phyloP scores from a whole-genome alignment of 176 grass and related monocot species.

The Triticum turgidum region DNA sequence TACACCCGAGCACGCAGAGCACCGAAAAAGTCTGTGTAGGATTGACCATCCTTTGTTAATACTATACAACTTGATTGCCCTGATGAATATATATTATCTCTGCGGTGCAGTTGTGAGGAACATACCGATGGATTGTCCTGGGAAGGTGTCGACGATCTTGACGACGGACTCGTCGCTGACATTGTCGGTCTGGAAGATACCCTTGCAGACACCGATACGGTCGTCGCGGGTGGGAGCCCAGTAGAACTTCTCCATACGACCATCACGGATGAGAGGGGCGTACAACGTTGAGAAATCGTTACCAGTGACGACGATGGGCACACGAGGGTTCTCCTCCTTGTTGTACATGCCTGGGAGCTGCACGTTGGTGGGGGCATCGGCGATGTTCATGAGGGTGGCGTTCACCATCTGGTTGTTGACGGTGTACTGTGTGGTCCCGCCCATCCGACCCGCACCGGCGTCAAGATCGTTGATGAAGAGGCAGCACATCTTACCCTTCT shows the following conservation, averaged over 20 bases:
- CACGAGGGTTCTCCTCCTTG: constrained; percentile 90
- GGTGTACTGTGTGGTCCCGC: constrained; percentile 94
- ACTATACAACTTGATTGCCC: background rate
- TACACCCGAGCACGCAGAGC: constrained; percentile 80
- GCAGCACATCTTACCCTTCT: constrained; percentile 93
- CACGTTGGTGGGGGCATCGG: constrained; percentile 95
- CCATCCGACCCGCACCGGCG: constrained; percentile 82
- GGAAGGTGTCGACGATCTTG: constrained; percentile 74
- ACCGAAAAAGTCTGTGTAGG: constrained; percentile 74
- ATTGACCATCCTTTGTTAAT: background rate
- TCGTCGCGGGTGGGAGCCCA: constrained; percentile 94
- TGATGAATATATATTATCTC: background rate
- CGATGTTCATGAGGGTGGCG: constrained; percentile 99
- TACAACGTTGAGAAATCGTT: constrained; percentile 98
- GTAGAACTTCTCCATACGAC: constrained; percentile 99
- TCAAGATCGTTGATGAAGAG: constrained; percentile 99
- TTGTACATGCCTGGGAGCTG: constrained; percentile 97
- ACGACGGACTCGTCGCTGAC: constrained; percentile 42
- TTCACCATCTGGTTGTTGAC: constrained; percentile 99
- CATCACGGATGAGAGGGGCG: constrained; percentile 90
- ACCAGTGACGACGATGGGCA: constrained; percentile 90
- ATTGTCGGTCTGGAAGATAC: constrained; percentile 76
- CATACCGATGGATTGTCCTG: constrained; percentile 90
- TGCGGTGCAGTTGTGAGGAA: background rate
- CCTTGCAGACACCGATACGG: constrained; percentile 64